A percentile compares a stretch with the other conserved stretches of the same genome.
These are phyloP conservation scores for Ganoderma sinense DNA, from an alignment of 1,284 basidiomycete genomes.

Conservation along the genomic window DNA sequence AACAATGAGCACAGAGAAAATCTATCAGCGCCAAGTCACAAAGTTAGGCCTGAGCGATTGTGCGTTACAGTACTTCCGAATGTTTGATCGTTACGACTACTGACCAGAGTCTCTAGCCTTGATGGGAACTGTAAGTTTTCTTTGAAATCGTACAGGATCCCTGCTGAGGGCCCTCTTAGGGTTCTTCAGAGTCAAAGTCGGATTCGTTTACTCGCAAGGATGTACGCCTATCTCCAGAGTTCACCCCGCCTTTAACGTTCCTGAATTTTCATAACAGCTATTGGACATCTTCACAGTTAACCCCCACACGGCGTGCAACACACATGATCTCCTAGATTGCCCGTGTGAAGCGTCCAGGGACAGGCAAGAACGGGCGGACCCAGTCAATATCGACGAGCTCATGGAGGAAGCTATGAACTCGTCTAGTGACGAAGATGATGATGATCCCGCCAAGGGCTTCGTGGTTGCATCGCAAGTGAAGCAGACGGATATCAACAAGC, in stretches of 20 bases:
- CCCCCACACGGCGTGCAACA: slow-evolving; percentile 84
- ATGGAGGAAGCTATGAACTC: slow-evolving; percentile 40
- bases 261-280: slow-evolving; percentile 56
- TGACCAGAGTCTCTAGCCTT: slow-evolving; percentile 53
- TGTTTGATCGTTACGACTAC: neutral
- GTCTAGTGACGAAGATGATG: slow-evolving; percentile 33
- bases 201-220: slow-evolving; percentile 93
- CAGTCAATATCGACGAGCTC: slow-evolving; percentile 36
- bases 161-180: slow-evolving; percentile 44
- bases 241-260: slow-evolving; percentile 2
- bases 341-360: slow-evolving; percentile 55
- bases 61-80: slow-evolving; percentile 52
- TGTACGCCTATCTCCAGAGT: slow-evolving; percentile 49
- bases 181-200: slow-evolving; percentile 65
- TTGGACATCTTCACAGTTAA: slow-evolving; percentile 93
- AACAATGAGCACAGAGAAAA: slow-evolving; percentile 65
- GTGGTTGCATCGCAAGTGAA: slow-evolving; percentile 77
- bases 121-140: slow-evolving; percentile 61
- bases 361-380: slow-evolving; percentile 28
- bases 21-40: slow-evolving; percentile 94
- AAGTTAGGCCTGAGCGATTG: slow-evolving; percentile 92
- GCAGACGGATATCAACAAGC: slow-evolving; percentile 52
- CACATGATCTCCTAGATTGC: slow-evolving; percentile 89
- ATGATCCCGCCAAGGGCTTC: slow-evolving; percentile 58
- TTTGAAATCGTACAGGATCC: slow-evolving; percentile 14